A percentile compares a stretch with the other conserved stretches of the same genome.
phyloP scores from a whole-genome alignment of 768 basidiomycete species.

The Saitozyma podzolica region DNA sequence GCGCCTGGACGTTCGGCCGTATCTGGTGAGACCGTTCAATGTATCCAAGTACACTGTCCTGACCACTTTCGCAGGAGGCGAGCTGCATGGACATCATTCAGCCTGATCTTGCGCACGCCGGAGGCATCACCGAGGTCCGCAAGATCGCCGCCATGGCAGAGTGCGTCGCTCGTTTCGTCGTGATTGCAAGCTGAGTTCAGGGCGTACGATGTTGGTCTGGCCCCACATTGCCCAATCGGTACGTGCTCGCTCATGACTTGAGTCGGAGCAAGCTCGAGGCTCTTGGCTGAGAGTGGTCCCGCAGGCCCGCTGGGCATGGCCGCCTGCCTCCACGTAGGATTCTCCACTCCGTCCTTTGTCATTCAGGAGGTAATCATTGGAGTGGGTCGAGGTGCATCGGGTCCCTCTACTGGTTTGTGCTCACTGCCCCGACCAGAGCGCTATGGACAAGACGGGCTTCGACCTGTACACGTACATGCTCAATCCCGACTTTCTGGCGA shows the following conservation, averaged over 20 bases:
- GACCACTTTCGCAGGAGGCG: conserved; percentile 13
- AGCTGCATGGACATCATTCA: conserved; percentile 49
- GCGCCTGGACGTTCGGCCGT: conserved; percentile 45
- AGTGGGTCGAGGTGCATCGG: conserved; percentile 11
- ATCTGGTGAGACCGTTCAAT: conserved; percentile 20
- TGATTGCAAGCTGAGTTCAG: too few relatives aligned
- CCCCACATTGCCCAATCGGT: conserved; percentile 65
- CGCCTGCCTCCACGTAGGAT: conserved; percentile 67
- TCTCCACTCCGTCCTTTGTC: conserved; percentile 62
- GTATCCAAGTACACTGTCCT: too few relatives aligned
- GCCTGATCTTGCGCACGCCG: conserved; percentile 41
- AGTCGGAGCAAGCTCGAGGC: too few relatives aligned
- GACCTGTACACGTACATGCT: conserved; percentile 50
- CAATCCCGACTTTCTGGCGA: conserved; percentile 50
- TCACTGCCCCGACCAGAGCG: conserved; percentile 32
- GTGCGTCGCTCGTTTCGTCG: too few relatives aligned
- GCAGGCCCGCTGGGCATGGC: conserved; percentile 65
- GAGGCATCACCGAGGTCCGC: conserved; percentile 49
- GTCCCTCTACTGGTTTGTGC: not conserved
- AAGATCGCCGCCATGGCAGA: conserved; percentile 50
- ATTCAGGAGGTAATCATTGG: conserved; percentile 49
- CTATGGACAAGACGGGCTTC: conserved; percentile 38
- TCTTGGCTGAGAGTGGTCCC: too few relatives aligned
- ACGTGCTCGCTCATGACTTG: too few relatives aligned
- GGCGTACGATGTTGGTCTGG: conserved; percentile 67